Evolutionary conservation across 768 basidiomycete species (phyloP), one percentile per base, ranked within the genome.

Genomic region (Favolaschia claudopus): DNA sequence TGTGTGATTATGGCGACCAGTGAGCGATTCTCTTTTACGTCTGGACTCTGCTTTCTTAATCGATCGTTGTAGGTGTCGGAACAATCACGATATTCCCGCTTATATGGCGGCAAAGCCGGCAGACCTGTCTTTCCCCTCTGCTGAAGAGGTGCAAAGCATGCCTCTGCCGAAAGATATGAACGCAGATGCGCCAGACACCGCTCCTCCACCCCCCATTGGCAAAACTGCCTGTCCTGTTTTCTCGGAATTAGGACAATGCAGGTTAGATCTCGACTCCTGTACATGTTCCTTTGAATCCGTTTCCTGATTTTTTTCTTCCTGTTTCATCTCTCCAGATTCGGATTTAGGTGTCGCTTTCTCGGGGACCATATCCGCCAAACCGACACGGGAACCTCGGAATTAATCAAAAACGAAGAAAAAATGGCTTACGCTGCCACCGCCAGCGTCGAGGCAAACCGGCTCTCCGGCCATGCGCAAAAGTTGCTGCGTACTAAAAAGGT

Each of bases 291-390:
- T n/a, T n/a, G n/a, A n/a, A n/a, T n/a, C 38, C 10, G 9, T 32
- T 28, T 19, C 13, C n/a, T 19, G 5, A 7, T 32, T 28, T 34
- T 36, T 14, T 27, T 19, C 25, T 8, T 22, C 19, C n/a, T 55
- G 20, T 44, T 13, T n/a, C 19, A 42, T 40, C 31, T 20, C 28
- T n/a, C 20, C 55, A 84, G 81, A 49, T 86, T 85, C 66, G 97
- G 95, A 12, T 88, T 92, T 72, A 93, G 95, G 72, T 99, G 97
- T 71, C 87, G 97, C 2, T 97, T 91, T 74, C 82, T 97, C 6
- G 89, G 90, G 13, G 88, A 85, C 4, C 96, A 99, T 72, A 75
- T 89, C 12, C 74, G 69, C 17, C 74, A 75, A 32, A 77, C 81
- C 29, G 79, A 79, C 15, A 74, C 77, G 14, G 86, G 84, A 2